Evolutionary conservation across 257 asterid genomes (phyloP).

Genomic region (Solanum chmielewskii): DNA sequence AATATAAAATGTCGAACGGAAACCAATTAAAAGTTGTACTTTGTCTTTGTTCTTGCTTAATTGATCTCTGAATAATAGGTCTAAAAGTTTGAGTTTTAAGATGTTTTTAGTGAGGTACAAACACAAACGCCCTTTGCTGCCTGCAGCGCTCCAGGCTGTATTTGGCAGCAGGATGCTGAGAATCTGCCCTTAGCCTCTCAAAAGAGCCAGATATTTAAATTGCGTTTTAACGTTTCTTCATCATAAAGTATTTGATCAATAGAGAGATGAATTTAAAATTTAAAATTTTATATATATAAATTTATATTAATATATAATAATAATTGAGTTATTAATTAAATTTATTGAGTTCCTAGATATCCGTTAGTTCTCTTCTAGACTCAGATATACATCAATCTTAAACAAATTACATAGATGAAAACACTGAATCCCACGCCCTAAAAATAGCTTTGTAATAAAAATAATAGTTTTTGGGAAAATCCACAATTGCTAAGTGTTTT

Average conservation of each 20-base stretch:
- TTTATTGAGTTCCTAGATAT: too few species aligned
- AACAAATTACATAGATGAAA: too few species aligned
- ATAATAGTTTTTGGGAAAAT: too few species aligned
- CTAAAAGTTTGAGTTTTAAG: not conserved
- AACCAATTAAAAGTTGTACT: not conserved
- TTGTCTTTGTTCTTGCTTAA: not conserved
- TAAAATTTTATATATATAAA: not conserved
- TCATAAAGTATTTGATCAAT: not conserved
- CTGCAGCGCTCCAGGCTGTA: not conserved
- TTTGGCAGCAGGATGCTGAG: not conserved
- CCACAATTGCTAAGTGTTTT: too few species aligned
- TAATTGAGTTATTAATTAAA: too few species aligned
- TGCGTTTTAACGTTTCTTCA: not conserved
- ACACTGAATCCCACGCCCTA: too few species aligned
- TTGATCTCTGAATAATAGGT: not conserved
- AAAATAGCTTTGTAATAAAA: not conserved
- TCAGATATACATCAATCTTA: too few species aligned
- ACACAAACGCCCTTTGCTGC: not conserved
- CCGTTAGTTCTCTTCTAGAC: too few species aligned
- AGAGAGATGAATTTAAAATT: accelerated
- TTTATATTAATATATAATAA: too few species aligned
- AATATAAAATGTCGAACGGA: accelerated
- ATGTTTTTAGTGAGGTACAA: not conserved
- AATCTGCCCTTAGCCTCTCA: not conserved
- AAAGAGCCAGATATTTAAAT: not conserved